A percentile compares a stretch with the other conserved stretches of the same genome.
These are phyloP conservation scores for Tillandsia leiboldiana DNA, from an alignment of 176 grass and related monocot genomes.

Conservation along the genomic window DNA sequence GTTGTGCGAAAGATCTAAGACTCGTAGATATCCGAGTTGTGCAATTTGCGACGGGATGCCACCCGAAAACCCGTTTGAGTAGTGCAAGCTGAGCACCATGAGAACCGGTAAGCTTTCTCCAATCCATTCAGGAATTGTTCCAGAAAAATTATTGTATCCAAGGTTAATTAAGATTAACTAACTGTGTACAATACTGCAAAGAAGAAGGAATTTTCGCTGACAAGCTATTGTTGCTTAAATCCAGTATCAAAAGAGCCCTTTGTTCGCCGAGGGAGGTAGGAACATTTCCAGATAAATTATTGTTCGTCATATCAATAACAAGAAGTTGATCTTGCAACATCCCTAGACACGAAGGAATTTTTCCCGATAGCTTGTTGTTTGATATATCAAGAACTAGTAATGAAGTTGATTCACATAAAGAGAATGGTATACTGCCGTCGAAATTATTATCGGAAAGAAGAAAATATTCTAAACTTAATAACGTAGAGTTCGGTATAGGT, in stretches of 20 bases:
- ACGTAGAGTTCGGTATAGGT: neutral
- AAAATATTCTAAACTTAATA: neutral
- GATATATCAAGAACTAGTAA: conserved; percentile 2
- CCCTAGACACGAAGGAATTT: neutral
- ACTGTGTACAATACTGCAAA: neutral
- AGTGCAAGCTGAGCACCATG: no score
- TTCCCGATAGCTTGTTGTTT: conserved; percentile 14
- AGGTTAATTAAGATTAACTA: conserved; percentile 26
- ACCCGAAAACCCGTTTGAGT: no score
- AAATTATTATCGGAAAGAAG: conserved; percentile 9
- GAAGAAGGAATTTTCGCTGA: conserved; percentile 5
- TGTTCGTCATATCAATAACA: neutral
- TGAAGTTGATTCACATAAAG: conserved; percentile 5
- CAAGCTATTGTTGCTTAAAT: conserved; percentile 5
- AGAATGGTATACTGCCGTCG: conserved; percentile 14
- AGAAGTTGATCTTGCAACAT: neutral
- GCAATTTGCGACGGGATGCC: no score
- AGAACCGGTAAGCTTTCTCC: no score
- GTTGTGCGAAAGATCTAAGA: no score
- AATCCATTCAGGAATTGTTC: no score
- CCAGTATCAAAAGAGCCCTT: neutral
- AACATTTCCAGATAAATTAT: neutral
- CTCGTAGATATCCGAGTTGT: no score
- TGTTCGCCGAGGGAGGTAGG: neutral
- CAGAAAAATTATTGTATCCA: no score